Conservation (phyloP, 2,329 filamentous ascomycete genomes). For the Emericellopsis cladophorae region DNA sequence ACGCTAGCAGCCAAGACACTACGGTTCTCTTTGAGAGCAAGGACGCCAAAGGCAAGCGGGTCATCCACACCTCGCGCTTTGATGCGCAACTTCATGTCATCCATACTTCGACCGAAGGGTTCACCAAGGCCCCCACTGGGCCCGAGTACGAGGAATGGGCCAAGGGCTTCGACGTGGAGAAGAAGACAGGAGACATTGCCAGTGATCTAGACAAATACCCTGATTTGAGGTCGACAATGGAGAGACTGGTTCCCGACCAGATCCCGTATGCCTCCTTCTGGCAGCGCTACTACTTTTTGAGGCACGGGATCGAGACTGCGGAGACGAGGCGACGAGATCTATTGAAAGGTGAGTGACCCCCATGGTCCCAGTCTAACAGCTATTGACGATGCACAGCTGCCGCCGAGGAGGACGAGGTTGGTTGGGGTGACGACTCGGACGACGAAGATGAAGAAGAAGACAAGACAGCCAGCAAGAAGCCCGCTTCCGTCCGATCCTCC, state of each 20-base stretch:
- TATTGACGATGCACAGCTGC: conserved; percentile 35
- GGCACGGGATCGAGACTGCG: conserved; percentile 85
- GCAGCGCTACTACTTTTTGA: conserved; percentile 89
- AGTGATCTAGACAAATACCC: conserved; percentile 74
- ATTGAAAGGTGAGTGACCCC: conserved; percentile 58
- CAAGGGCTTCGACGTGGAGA: conserved; percentile 63
- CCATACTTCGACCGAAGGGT: conserved; percentile 72
- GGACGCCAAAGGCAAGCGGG: conserved; percentile 76
- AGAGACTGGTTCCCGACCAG: conserved; percentile 84
- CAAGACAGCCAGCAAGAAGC: conserved; percentile 20
- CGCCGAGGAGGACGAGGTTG: conserved; percentile 57
- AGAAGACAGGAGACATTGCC: conserved; percentile 74
- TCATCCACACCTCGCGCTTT: conserved; percentile 88
- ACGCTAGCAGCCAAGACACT: conserved; percentile 35
- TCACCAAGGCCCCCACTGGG: conserved; percentile 67
- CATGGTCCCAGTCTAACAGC: conserved; percentile 2
- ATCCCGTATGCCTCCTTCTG: conserved; percentile 88
- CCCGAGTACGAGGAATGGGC: conserved; percentile 65
- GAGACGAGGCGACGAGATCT: conserved; percentile 82
- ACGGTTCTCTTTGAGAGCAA: conserved; percentile 87
- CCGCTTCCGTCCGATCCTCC: conserved; percentile 41
- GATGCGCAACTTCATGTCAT: conserved; percentile 95
- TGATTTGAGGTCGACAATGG: conserved; percentile 81
- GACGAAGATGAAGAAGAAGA: conserved; percentile 16
- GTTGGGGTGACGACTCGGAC: conserved; percentile 58